phyloP scores from a whole-genome alignment of 1,139 yeast species.

The Spencermartinsiella ligniputridi region DNA sequence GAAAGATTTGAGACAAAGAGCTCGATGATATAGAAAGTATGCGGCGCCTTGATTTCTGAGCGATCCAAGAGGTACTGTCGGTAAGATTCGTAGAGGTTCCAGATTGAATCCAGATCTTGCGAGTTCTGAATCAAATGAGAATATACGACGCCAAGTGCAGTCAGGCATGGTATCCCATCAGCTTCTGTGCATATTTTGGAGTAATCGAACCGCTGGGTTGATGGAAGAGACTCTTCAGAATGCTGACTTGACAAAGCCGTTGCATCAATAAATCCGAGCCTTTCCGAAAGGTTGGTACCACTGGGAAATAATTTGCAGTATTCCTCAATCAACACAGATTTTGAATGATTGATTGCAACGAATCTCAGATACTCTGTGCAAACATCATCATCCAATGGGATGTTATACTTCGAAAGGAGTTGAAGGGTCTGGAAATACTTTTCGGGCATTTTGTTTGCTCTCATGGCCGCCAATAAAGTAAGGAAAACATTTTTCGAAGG shows the following conservation, averaged over 20 bases:
- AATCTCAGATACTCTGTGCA: conserved; percentile 22
- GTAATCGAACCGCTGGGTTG: neutral
- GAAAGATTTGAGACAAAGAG: neutral
- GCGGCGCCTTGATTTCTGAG: neutral
- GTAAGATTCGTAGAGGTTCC: neutral
- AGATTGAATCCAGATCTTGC: conserved; percentile 12
- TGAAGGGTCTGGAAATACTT: conserved; percentile 24
- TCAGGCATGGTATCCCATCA: neutral
- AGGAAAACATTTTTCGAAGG: conserved; percentile 17
- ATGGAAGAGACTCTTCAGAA: neutral
- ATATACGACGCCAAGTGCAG: conserved; percentile 20
- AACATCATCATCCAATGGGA: conserved; percentile 11
- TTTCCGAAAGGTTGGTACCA: conserved; percentile 5
- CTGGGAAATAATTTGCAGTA: conserved; percentile 15
- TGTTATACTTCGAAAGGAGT: conserved; percentile 15
- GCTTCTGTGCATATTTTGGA: neutral
- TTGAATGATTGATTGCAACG: conserved; percentile 20
- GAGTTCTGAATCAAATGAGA: conserved; percentile 23
- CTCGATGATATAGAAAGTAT: neutral
- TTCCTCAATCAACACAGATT: conserved; percentile 18
- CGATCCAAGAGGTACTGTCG: neutral
- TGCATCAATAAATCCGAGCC: conserved; percentile 9
- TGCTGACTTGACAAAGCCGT: no score
- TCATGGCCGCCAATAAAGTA: conserved; percentile 24
- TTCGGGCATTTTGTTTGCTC: conserved; percentile 20